phyloP scores from a whole-genome alignment of 306 rosid species.

The Vigna hirtella region DNA sequence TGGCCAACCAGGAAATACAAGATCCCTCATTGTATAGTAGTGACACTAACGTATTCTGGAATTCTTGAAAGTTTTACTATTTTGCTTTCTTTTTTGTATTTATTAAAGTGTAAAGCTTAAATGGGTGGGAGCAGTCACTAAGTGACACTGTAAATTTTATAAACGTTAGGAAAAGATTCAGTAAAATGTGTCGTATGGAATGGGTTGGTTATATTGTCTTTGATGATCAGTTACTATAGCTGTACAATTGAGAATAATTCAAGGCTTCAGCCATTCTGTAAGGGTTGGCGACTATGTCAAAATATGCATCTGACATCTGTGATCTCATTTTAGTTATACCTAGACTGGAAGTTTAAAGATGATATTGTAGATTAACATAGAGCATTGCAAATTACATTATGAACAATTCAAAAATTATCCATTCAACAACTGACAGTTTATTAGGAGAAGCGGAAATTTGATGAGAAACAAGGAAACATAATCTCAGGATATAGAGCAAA shows the following conservation, averaged over 20 bases:
- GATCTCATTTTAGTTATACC: neutral
- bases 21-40: constrained; percentile 85
- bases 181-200: constrained; percentile 19
- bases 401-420: neutral
- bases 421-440: neutral
- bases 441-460: neutral
- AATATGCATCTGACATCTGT: neutral
- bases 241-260: neutral
- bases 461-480: too few species aligned
- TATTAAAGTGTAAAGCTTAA: constrained; percentile 42
- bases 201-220: constrained; percentile 24
- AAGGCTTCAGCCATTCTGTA: constrained; percentile 6
- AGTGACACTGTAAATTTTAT: constrained; percentile 36
- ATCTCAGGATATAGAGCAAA: too few species aligned
- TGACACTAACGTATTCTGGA: constrained; percentile 87
- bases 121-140: constrained; percentile 36
- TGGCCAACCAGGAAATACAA: constrained; percentile 94
- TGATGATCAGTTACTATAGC: constrained; percentile 13
- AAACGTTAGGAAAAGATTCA: constrained; percentile 16
- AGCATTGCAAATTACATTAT: neutral
- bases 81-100: constrained; percentile 9
- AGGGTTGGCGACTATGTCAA: neutral
- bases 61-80: constrained; percentile 52
- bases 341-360: neutral
- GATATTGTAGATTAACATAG: neutral